phyloP scores from a whole-genome alignment of 1,284 basidiomycete species.

The Boletellus sp. region DNA sequence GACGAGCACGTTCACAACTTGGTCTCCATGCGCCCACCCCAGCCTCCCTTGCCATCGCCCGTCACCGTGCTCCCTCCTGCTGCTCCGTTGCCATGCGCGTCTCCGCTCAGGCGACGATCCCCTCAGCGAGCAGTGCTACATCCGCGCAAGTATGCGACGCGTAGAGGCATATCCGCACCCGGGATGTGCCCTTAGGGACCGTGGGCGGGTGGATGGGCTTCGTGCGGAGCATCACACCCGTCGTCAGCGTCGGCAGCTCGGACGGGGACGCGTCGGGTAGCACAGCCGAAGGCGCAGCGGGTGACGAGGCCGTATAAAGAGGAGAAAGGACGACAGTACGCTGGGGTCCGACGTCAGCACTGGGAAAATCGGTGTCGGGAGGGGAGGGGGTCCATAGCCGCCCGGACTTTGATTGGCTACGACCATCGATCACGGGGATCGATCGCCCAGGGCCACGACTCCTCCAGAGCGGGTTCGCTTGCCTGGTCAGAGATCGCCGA shows the following conservation, averaged over 20 bases:
- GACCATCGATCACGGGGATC: background rate
- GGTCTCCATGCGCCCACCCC: conserved; percentile 27
- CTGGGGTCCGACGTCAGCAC: conserved; percentile 76
- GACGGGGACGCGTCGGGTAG: background rate
- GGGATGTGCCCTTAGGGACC: conserved; percentile 77
- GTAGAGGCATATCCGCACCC: conserved; percentile 84
- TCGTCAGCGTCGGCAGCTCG: background rate
- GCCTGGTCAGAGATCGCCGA: background rate
- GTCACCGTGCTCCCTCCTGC: conserved; percentile 6
- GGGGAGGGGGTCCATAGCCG: background rate
- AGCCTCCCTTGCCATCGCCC: conserved; percentile 7
- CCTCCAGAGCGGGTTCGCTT: background rate
- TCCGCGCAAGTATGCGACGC: conserved; percentile 67
- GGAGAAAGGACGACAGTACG: conserved; percentile 65
- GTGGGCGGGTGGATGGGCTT: conserved; percentile 83
- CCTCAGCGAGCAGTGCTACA: conserved; percentile 53
- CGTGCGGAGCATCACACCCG: conserved; percentile 46
- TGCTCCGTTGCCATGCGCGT: conserved; percentile 19
- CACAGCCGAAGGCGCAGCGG: background rate
- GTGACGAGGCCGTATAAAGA: conserved; percentile 30
- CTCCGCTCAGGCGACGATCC: conserved; percentile 50
- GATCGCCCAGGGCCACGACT: conserved; percentile 28
- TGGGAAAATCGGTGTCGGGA: conserved; percentile 76
- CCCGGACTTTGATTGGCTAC: background rate
- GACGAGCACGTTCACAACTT: conserved; percentile 16